Evolutionary conservation across 148 eudicot species (phyloP), one percentile per base, ranked within the genome.

Genomic region (Chenopodium album): DNA sequence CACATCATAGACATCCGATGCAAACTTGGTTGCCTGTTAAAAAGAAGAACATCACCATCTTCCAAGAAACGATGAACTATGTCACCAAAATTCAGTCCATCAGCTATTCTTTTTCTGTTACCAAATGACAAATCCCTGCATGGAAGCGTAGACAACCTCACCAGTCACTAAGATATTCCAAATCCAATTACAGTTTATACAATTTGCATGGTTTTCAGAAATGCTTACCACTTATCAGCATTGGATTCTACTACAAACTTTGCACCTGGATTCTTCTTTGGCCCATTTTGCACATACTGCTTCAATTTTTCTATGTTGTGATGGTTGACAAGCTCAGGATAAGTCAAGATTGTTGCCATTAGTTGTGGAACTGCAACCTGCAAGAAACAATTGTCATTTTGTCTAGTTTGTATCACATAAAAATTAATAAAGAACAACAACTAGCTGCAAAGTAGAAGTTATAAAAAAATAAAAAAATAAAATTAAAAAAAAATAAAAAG

Each of bases 1-100:
- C 88, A 89, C 98, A 95, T 95, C 86, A 95, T 93, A 78, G 98
- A 95, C 98, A 95, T 95, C 65, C 98, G 88, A 87, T 95, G 98
- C 91, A 95, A 85, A 82, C 97, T 95, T 46, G 98, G 98, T 73
- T 95, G 98, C 83, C 98, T 88, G 80, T 95, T 95, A 73, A 95
- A 95, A 64, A 95, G 91, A 86, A 95, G 87, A 83, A 91, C 54
- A 82, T 95, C 98, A 19, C 98, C 98, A 89, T 95, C 97, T 89
- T 89, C 95, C 76, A 95, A 77, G 83, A 93, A 97, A 63, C 98
- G 94, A 67, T 89, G 87, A 84, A 95, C 96, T 81, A 87, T 86
- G 81, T 78, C 54, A 20, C 98, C 98, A 81, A 87, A 87, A 77
- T 93, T 92, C 88, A 95, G 79, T 65, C 92, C 91, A 63, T 93